Evolutionary conservation across 2,329 filamentous ascomycete genomes (phyloP), one percentile per base, ranked within the genome.

Genomic region (Epichloe elymi): DNA sequence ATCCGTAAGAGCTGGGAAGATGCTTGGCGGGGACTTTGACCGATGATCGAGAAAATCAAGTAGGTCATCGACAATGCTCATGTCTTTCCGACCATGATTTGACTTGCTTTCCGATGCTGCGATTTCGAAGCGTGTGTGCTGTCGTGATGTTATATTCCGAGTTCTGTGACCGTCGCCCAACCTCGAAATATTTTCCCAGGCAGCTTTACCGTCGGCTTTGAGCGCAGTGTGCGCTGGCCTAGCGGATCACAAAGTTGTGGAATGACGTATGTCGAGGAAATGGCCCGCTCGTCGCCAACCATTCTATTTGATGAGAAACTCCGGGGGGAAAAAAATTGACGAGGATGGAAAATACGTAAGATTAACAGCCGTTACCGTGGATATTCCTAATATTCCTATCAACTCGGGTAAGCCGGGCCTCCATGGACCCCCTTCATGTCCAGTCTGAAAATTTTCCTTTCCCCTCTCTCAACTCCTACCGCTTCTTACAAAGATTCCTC

Each of bases 201-300:
- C 17, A 49, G 47, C 47, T 49, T 49, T 43, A 39, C 39, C 47
- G 47, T 40, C 26, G n/a, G 17, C 12, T 47, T 45, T 41, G 44
- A 35, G 23, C 15, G 33, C 40, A 36, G 6, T 37, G 38, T 3
- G 17, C 12, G 19, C 19, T 14, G 36, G 15, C 36, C 14, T n/a
- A 38, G 36, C 12, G 14, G 5, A 14, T 3, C 36, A 38, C 36
- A 14, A 38, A 14, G 17, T 23, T 23, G 3, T 41, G 17, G 40
- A n/a, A 14, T 30, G 6, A 33, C 17, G 11, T 33, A 30, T 4
- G 6, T 35, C 4, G 6, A 40, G 6, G 14, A n/a, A 33, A 40
- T 23, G 43, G 33, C 44, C 49, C 44, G 41, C 49, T 51, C 37
- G 43, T 51, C 49, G 26, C 35, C 46, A 26, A 41, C 46, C 50